phyloP scores from a whole-genome alignment of 2,329 filamentous ascomycete genomes.

The Hypocreales sp. region DNA sequence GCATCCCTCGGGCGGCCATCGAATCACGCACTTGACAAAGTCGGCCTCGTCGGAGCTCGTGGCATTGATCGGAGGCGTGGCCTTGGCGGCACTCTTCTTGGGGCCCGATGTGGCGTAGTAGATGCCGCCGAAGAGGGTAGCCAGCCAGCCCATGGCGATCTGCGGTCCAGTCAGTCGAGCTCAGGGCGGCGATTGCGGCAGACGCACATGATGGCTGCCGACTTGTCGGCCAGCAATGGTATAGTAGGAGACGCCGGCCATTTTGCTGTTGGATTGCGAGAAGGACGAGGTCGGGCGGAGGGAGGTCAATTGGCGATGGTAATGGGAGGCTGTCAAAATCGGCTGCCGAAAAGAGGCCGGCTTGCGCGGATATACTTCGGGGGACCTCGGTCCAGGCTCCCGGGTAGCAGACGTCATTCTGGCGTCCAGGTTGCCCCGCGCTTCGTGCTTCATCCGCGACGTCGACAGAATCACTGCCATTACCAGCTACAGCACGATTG shows the following conservation, averaged over 20 bases:
- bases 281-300: constrained; percentile 12
- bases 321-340: too few species aligned
- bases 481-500: too few species aligned
- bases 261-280: constrained; percentile 10
- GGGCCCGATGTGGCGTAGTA: constrained; percentile 28
- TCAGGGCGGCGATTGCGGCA: too few species aligned
- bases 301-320: constrained; percentile 11
- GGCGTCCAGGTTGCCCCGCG: too few species aligned
- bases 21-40: constrained; percentile 44
- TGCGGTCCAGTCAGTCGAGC: constrained; percentile 10
- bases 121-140: constrained; percentile 31
- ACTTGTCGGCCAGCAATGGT: constrained; percentile 42
- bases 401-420: too few species aligned
- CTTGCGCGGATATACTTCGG: too few species aligned
- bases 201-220: constrained; percentile 43
- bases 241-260: constrained; percentile 29
- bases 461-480: too few species aligned
- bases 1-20: constrained; percentile 1
- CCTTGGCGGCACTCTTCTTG: constrained; percentile 26
- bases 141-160: constrained; percentile 43
- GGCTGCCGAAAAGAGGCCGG: too few species aligned
- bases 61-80: constrained; percentile 44
- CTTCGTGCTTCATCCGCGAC: too few species aligned
- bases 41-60: constrained; percentile 46
- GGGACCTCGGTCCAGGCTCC: too few species aligned